Conservation (phyloP, 176 grass and related monocot genomes). For the Chloris gayana region DNA sequence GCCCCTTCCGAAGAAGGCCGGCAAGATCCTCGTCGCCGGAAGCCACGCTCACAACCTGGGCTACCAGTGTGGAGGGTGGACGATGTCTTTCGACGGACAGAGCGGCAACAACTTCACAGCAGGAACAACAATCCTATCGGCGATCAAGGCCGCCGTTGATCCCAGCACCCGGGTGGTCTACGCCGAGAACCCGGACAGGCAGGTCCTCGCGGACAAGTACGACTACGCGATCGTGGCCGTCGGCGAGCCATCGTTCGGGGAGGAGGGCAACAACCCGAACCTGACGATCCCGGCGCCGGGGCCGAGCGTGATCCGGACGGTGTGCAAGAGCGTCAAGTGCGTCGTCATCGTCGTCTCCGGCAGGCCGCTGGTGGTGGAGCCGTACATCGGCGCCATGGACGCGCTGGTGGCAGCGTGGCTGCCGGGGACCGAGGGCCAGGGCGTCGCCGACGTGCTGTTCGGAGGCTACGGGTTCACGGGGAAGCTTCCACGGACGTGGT, state of each 20-base stretch:
- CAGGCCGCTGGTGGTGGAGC: slow-evolving; percentile 80
- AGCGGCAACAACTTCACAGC: slow-evolving; percentile 40
- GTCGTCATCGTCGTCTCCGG: slow-evolving; percentile 69
- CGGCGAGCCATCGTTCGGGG: slow-evolving; percentile 60
- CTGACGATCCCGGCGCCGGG: slow-evolving; percentile 89
- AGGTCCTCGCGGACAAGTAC: slow-evolving; percentile 31
- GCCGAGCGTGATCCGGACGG: slow-evolving; percentile 66
- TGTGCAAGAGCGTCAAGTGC: slow-evolving; percentile 63
- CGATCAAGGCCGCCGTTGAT: slow-evolving; percentile 60
- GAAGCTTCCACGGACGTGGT: slow-evolving; percentile 94
- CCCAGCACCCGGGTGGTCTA: slow-evolving; percentile 57
- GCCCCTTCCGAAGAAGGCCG: slow-evolving; percentile 62
- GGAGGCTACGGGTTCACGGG: slow-evolving; percentile 88
- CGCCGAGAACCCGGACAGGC: slow-evolving; percentile 59
- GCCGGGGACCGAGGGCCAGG: slow-evolving; percentile 82
- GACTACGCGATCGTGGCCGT: slow-evolving; percentile 60
- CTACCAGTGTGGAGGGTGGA: slow-evolving; percentile 82
- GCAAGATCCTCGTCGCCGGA: slow-evolving; percentile 62
- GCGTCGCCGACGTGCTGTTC: slow-evolving; percentile 80
- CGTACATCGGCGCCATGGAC: slow-evolving; percentile 54
- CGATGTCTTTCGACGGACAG: slow-evolving; percentile 51
- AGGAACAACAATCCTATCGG: slow-evolving; percentile 71
- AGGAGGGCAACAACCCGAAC: slow-evolving; percentile 72
- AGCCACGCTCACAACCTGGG: slow-evolving; percentile 69
- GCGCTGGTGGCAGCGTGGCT: slow-evolving; percentile 89